These are phyloP conservation scores for Terfezia boudieri DNA, from an alignment of 495 filamentous ascomycete species.

Conservation along the genomic window DNA sequence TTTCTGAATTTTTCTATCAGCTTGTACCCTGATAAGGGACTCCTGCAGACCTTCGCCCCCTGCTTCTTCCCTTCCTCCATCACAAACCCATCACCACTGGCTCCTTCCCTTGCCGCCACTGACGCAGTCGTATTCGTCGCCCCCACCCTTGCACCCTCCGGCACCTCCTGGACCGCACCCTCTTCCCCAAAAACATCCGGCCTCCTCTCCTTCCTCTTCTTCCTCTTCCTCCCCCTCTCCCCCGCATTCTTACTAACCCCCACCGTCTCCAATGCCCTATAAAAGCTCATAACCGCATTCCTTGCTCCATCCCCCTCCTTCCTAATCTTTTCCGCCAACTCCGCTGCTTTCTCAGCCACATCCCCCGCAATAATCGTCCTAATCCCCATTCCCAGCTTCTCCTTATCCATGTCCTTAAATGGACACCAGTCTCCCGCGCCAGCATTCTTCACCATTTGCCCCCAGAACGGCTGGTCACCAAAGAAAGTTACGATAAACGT, in stretches of 20 bases:
- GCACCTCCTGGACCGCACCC: conserved; percentile 11
- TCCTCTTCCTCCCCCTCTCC: conserved; percentile 12
- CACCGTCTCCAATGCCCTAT: conserved; percentile 30
- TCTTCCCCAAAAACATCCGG: conserved; percentile 3
- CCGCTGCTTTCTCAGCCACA: conserved; percentile 32
- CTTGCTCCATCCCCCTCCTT: conserved; percentile 50
- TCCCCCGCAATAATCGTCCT: conserved; percentile 36
- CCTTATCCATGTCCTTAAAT: conserved; percentile 44
- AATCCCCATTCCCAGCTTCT: conserved; percentile 47
- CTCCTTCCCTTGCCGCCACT: not conserved
- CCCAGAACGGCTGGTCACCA: conserved; percentile 67
- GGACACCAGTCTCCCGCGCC: conserved; percentile 41
- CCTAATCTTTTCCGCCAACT: conserved; percentile 32
- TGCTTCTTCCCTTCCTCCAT: not conserved
- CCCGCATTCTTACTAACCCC: not conserved
- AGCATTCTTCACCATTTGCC: conserved; percentile 40
- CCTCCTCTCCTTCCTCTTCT: not conserved
- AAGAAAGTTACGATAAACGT: conserved; percentile 50
- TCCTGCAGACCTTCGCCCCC: not conserved
- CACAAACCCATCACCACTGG: not conserved
- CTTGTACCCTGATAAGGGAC: not conserved
- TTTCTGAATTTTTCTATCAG: too few species aligned
- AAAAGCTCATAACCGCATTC: conserved; percentile 50
- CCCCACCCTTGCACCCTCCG: conserved; percentile 15
- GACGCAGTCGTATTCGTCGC: conserved; percentile 2